Evolutionary conservation across 2,329 filamentous ascomycete species (phyloP), one percentile per base, ranked within the genome.

Genomic region (Elsinoe arachidis): DNA sequence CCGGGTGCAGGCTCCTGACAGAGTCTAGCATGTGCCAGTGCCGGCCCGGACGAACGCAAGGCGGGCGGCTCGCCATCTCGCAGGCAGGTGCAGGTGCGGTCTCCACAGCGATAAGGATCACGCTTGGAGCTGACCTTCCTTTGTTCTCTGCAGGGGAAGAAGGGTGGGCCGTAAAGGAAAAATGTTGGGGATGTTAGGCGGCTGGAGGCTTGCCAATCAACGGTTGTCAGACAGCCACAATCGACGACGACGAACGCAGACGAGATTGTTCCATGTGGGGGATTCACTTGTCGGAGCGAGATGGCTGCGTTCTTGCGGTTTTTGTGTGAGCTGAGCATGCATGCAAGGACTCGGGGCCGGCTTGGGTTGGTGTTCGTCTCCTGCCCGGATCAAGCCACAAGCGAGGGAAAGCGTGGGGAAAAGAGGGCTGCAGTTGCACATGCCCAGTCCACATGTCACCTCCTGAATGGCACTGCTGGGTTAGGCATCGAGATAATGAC

Each of bases 401-500:
- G 49, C 49, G 49, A 53, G 33, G 15, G 26, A 46, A 34, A 39
- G 49, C 49, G 49, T 53, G 49, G 49, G 49, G 49, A 38, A 39
- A 15, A 53, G 46, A 21, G 17, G 33, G 34, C 17, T n/a, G 4
- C 38, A 5, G 38, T 19, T 41, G 26, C 21, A 26, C 17, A 15
- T 51, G 12, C 26, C 14, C 11, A 15, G 21, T 17, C 26, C 26
- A 34, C 46, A 35, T 51, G 46, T 35, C 46, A 35, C 33, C 46
- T 51, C 46, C 46, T 51, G 26, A 34, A 35, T 51, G 26, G 30
- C 26, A 35, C 46, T 34, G 23, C 26, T 34, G 17, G 15, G 46
- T 21, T 34, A 34, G 30, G 49, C 49, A 39, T 19, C 49, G 23
- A 39, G 19, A 35, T 37, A 34, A 14, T 51, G 9, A 2, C 12